phyloP scores from a whole-genome alignment of 2,329 filamentous ascomycete genomes.

The Drechslerella dactyloides region DNA sequence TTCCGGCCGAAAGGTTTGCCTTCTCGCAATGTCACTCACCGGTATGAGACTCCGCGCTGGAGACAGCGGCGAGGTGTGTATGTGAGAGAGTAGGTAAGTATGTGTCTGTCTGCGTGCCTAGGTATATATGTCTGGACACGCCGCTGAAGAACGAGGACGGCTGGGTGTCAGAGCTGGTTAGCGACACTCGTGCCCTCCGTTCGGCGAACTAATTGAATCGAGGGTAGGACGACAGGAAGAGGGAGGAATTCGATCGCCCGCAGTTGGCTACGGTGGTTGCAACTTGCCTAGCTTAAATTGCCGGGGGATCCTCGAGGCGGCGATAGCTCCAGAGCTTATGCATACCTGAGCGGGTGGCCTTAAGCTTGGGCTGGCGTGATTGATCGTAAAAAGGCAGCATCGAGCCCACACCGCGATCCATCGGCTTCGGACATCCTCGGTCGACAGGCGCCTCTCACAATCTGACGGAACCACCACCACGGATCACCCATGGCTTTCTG shows the following conservation, averaged over 20 bases:
- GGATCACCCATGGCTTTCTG: conserved; percentile 1
- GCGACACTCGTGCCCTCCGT: too few relatives aligned
- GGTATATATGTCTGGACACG: too few relatives aligned
- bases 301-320: conserved; percentile 1
- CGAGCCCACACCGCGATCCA: conserved; percentile 15
- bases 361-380: conserved; percentile 7
- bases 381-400: conserved; percentile 39
- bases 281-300: conserved; percentile 3
- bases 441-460: conserved; percentile 17
- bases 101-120: too few relatives aligned
- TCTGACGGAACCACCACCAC: conserved; percentile 2
- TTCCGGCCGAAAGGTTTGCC: too few relatives aligned
- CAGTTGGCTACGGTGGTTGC: not conserved
- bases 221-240: not conserved
- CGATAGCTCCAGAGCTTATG: conserved; percentile 15
- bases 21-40: too few relatives aligned
- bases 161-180: too few relatives aligned
- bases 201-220: too few relatives aligned
- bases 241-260: not conserved
- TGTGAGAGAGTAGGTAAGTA: too few relatives aligned
- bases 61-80: too few relatives aligned
- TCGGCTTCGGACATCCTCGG: conserved; percentile 46
- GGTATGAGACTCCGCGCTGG: too few relatives aligned
- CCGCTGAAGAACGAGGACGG: too few relatives aligned
- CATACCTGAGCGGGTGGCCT: conserved; percentile 27